Conservation (phyloP, 163 green algal genomes). For the Scenedesmus sp. region DNA sequence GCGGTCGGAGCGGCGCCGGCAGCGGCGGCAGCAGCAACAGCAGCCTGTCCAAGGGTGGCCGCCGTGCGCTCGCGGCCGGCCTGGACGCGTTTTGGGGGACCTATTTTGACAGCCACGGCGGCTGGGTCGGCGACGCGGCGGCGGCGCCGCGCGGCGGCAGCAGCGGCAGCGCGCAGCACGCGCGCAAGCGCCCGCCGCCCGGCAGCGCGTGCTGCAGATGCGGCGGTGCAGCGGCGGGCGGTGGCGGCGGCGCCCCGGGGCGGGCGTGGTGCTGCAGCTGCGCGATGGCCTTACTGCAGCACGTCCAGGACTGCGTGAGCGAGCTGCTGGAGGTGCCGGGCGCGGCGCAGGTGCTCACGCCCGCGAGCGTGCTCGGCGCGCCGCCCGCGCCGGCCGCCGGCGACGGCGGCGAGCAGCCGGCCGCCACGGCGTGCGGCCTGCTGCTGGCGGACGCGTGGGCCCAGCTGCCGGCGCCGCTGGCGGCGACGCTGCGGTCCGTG, state of each 20-base stretch:
- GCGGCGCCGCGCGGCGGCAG: constrained; percentile 11
- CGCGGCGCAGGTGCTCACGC: background rate
- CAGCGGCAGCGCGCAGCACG: background rate
- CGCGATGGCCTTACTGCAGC: constrained; percentile 3
- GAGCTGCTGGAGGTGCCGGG: background rate
- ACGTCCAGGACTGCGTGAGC: constrained; percentile 20
- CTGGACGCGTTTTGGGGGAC: constrained; percentile 56
- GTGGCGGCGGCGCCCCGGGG: background rate
- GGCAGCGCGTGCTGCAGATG: constrained; percentile 10
- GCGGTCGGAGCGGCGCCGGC: background rate
- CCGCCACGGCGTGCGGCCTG: background rate
- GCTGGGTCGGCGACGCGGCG: constrained; percentile 16
- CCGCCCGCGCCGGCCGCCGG: too few species aligned
- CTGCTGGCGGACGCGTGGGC: background rate
- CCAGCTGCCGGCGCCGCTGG: background rate
- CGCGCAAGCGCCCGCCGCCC: background rate
- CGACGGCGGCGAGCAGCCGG: background rate
- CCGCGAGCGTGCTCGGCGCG: too few species aligned
- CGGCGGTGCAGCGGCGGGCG: background rate
- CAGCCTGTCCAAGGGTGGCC: constrained; percentile 19
- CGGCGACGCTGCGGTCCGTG: background rate
- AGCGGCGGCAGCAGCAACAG: constrained; percentile 15
- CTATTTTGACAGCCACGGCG: constrained; percentile 56
- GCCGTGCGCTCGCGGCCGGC: constrained; percentile 49
- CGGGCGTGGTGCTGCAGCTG: constrained; percentile 22